Evolutionary conservation across 2,329 filamentous ascomycete genomes (phyloP).

Genomic region (Neonectria magnoliae): DNA sequence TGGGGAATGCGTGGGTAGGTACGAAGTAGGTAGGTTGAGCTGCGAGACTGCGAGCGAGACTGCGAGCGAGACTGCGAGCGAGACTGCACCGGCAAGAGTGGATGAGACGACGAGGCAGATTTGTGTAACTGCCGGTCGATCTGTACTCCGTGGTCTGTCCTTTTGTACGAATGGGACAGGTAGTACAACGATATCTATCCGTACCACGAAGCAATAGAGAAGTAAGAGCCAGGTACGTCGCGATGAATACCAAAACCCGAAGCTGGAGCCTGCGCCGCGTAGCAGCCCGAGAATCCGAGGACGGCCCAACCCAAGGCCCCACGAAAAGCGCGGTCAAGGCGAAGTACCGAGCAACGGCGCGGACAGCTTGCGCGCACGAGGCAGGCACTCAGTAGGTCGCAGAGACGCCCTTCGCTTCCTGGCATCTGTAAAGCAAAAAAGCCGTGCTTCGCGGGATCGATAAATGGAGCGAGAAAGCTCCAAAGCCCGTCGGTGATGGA

Average conservation of each 20-base stretch:
- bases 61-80: neutral
- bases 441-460: constrained; percentile 22
- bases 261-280: constrained; percentile 7
- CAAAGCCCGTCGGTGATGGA: constrained; percentile 11
- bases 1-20: neutral
- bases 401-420: neutral
- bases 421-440: neutral
- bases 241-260: neutral
- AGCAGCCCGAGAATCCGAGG: constrained; percentile 14
- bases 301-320: constrained; percentile 29
- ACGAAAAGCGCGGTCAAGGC: constrained; percentile 34
- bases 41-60: neutral
- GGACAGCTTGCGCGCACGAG: constrained; percentile 10
- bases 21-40: neutral
- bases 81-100: neutral
- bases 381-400: neutral
- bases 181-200: neutral
- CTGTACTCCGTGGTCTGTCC: neutral
- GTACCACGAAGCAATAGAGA: neutral
- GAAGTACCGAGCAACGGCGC: constrained; percentile 5
- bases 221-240: no score
- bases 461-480: constrained; percentile 20
- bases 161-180: neutral
- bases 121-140: neutral
- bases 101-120: neutral